Conservation (phyloP, 2,329 filamentous ascomycete genomes). For the Paracorniculantispora psalliotae region DNA sequence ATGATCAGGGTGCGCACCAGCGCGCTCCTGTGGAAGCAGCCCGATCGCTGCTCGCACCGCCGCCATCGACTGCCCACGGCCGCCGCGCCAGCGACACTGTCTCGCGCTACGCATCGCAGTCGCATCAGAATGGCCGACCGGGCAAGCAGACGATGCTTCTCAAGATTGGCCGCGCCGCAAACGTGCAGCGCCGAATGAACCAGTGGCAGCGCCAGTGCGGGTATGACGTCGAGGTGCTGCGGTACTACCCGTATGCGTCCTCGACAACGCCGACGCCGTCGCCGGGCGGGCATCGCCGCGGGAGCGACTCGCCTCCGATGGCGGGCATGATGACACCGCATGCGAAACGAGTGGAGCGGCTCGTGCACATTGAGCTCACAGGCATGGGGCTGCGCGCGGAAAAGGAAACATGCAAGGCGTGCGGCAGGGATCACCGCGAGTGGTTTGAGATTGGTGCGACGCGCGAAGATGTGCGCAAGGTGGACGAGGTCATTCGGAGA, state of each 20-base stretch:
- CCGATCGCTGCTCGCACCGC: slow-evolving; percentile 52
- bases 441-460: slow-evolving; percentile 90
- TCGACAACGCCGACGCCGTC: slow-evolving; percentile 3
- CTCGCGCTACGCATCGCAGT: slow-evolving; percentile 39
- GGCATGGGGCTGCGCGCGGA: slow-evolving; percentile 52
- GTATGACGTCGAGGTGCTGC: slow-evolving; percentile 78
- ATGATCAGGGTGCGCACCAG: slow-evolving; percentile 32
- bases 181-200: slow-evolving; percentile 85
- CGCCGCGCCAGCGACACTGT: slow-evolving; percentile 53
- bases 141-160: slow-evolving; percentile 52
- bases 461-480: slow-evolving; percentile 61
- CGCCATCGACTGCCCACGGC: slow-evolving; percentile 38
- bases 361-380: slow-evolving; percentile 86
- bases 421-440: slow-evolving; percentile 81
- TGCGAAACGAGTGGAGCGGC: slow-evolving; percentile 78
- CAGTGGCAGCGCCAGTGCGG: slow-evolving; percentile 94
- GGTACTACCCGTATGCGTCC: slow-evolving; percentile 75
- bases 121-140: background rate
- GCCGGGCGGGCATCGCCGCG: background rate
- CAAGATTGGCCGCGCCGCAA: slow-evolving; percentile 65
- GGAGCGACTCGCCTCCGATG: slow-evolving; percentile 15
- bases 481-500: slow-evolving; percentile 65
- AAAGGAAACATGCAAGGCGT: slow-evolving; percentile 62
- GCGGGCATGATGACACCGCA: slow-evolving; percentile 71
- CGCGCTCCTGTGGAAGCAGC: slow-evolving; percentile 54